Evolutionary conservation across 306 rosid species (phyloP), one percentile per base, ranked within the genome.

Genomic region (Cyclanthera cordifolia): DNA sequence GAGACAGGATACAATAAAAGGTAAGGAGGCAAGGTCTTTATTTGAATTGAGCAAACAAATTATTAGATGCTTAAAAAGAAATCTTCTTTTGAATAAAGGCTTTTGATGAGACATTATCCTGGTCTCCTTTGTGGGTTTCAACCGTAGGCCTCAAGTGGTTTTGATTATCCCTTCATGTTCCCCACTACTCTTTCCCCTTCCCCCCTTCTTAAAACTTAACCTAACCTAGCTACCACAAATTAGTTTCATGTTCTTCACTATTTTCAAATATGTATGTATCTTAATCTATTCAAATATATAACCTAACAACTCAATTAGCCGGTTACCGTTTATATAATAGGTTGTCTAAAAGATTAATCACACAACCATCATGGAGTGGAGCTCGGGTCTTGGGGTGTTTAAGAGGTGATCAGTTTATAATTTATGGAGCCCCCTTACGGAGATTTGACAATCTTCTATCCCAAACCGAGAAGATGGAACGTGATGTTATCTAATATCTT

Each of bases 81-180:
- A 20, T 1, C 24, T 43, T 43, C 14, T 65, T 65, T 65, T 6
- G 70, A 37, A 65, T 65, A 65, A 65, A 65, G 70, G 6, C 10
- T 23, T 45, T 10, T 19, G 68, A 61, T 23, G 53, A 43, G 53
- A 65, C 70, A 65, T 65, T 65, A 45, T 65, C 39, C 1, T 43
- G 70, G 70, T 65, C 70, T 45, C 70, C 70, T 45, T 65, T 7
- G 70, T 65, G 70, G 70, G 70, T 45, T 65, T 65, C 53, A 65
- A 65, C 21, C 53, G 30, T 27, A 21, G 23, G 13, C 17, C 65
- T 64, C 69, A 41, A 41, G 52, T 64, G 69, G 69, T 64, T 64
- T 64, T 19, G 52, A 41, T 41, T 41, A 64, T 20, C 51, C 21
- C 37, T 43, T 41, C 37, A 0, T 65, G 70, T 65, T 24, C 39